Evolutionary conservation across 2,329 filamentous ascomycete species (phyloP), one percentile per base, ranked within the genome.

Genomic region (Venturia carpophila): DNA sequence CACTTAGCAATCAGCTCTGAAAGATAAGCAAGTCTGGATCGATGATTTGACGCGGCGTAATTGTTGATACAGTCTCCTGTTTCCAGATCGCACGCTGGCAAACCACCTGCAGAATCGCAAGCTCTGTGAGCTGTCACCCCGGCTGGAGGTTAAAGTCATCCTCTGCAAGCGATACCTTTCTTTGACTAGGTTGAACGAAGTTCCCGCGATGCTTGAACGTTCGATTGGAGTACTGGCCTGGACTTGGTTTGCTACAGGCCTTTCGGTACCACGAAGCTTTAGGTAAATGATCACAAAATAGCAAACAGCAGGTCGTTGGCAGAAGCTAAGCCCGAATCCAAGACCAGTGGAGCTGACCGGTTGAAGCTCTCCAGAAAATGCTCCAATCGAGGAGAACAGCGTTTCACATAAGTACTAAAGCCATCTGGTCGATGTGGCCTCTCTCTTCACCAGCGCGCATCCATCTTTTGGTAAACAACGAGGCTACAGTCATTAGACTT

Each of bases 221-320:
- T 58, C n/a, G 27, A 37, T 56, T 56, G 24, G 27, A 3, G 52
- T 37, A 37, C 17, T 21, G 9, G 37, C 30, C 13, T 37, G n/a
- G 27, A 58, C 30, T 39, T 27, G 30, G 52, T 58, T 37, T 58
- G 52, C 52, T 58, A 58, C 52, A 1, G 15, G 52, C 27, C 24
- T 19, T 30, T 13, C 6, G 52, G 52, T 34, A 27, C 52, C 27
- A 58, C 52, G 34, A 37, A 56, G 15, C 27, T 27, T 56, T 37
- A 27, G 24, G 52, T 7, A 34, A 17, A 56, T 15, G 52, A 10
- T 15, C 52, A 58, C 15, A 37, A 21, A 58, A n/a, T n/a, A 58
- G 52, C 52, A 58, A 58, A 58, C 30, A 58, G 27, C 21, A 58
- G 17, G 37, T 58, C 52, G 37, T 58, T 37, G 27, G 52, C 52